These are phyloP conservation scores for Umbelopsis sp. DNA, from an alignment of 192 early-diverging fungal species.

Conservation along the genomic window DNA sequence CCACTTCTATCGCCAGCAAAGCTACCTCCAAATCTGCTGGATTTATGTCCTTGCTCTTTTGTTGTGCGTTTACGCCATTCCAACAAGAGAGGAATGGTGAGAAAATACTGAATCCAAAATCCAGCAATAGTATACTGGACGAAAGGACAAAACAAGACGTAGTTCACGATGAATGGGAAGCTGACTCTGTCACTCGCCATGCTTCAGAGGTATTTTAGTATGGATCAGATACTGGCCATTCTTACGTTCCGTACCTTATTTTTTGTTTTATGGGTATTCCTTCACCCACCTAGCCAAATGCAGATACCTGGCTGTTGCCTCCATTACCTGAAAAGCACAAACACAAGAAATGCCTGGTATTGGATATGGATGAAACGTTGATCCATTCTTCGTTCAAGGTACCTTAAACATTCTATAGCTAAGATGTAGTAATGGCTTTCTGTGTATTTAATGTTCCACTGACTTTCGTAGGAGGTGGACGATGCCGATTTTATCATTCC, in stretches of 20 bases:
- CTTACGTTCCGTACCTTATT: not conserved
- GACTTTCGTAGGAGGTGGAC: conserved; percentile 25
- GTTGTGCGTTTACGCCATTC: conserved; percentile 13
- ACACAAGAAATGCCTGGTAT: conserved; percentile 89
- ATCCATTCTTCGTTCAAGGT: conserved; percentile 96
- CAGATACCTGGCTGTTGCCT: conserved; percentile 55
- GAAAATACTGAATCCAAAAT: not conserved
- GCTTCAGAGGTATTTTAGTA: not conserved
- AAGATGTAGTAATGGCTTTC: not conserved
- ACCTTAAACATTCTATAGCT: not conserved
- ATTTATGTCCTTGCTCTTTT: not conserved
- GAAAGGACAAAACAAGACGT: conserved; percentile 14
- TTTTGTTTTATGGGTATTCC: not conserved
- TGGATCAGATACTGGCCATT: not conserved
- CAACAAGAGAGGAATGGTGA: not conserved
- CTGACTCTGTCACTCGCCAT: conserved; percentile 3
- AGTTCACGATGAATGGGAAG: conserved; percentile 5
- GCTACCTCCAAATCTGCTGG: not conserved
- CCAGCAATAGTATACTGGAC: not conserved
- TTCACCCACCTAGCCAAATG: not conserved
- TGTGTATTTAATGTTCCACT: not conserved
- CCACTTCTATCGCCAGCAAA: conserved; percentile 1
- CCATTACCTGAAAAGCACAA: conserved; percentile 67
- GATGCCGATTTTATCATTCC: conserved; percentile 83
- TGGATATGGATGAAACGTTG: conserved; percentile 97